Percentiles rank a stretch among this genome's conserved stretches.
These are phyloP conservation scores for Hericium coralloides DNA, from an alignment of 768 basidiomycete genomes.

Conservation along the genomic window DNA sequence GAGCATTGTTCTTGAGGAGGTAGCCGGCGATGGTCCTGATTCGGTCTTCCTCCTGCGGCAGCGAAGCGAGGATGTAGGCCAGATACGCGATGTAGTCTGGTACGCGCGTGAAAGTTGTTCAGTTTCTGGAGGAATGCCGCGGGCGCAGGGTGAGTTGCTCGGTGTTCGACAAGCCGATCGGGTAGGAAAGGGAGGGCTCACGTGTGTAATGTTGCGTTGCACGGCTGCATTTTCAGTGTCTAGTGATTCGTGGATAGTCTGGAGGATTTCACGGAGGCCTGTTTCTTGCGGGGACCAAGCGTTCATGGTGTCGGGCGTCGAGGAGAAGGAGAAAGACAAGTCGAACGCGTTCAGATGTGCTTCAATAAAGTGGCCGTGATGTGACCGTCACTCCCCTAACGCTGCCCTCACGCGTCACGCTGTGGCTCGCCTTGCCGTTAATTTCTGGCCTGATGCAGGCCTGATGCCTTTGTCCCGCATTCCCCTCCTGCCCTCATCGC, in stretches of 20 bases:
- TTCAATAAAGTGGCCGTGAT: background rate
- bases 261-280: constrained; percentile 86
- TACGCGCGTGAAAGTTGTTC: constrained; percentile 76
- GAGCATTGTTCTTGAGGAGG: constrained; percentile 92
- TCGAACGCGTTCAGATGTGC: constrained; percentile 8
- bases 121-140: constrained; percentile 52
- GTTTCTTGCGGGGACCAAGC: constrained; percentile 79
- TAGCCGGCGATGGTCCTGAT: constrained; percentile 95
- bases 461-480: no score
- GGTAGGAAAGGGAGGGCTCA: constrained; percentile 25
- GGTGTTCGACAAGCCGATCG: constrained; percentile 7
- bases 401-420: background rate
- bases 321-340: constrained; percentile 5
- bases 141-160: constrained; percentile 13
- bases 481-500: no score
- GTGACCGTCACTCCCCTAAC: background rate
- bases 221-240: constrained; percentile 58
- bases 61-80: constrained; percentile 78
- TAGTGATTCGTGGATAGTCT: constrained; percentile 87
- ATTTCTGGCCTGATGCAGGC: no score
- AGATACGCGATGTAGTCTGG: constrained; percentile 96
- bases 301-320: constrained; percentile 27
- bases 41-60: constrained; percentile 81
- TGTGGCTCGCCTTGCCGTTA: background rate
- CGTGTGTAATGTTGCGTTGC: constrained; percentile 79